These are phyloP conservation scores for Nicotiana sylvestris DNA, from an alignment of 257 asterid species.

Conservation along the genomic window DNA sequence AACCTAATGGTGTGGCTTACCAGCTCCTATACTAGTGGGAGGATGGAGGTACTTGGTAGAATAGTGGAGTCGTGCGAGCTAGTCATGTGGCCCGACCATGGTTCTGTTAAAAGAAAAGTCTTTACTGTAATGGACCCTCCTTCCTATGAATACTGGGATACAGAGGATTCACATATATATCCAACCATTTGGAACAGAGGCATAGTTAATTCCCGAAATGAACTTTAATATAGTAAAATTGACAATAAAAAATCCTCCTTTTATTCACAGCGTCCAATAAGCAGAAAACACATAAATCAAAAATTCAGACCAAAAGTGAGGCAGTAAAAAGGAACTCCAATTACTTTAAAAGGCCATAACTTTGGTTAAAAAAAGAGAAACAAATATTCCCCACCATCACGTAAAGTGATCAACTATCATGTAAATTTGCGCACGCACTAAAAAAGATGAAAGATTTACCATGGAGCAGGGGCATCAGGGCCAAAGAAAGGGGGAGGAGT, in stretches of 20 bases:
- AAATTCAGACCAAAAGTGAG: not conserved
- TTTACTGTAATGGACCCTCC: not conserved
- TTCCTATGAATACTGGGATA: not conserved
- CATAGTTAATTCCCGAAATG: not conserved
- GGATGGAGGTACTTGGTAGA: not conserved
- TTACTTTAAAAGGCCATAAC: not conserved
- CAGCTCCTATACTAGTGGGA: not conserved
- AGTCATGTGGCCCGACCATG: not conserved
- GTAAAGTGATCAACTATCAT: not conserved
- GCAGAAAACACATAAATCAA: not conserved
- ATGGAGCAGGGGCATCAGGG: slow-evolving; percentile 48
- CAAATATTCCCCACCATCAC: not conserved
- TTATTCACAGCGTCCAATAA: not conserved
- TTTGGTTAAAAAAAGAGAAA: not conserved
- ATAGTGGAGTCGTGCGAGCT: not conserved
- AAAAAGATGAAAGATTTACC: slow-evolving; percentile 33
- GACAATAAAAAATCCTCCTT: not conserved
- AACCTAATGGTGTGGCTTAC: not conserved
- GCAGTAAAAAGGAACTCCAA: not conserved
- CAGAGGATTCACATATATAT: not conserved
- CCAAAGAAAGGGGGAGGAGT: slow-evolving; percentile 21
- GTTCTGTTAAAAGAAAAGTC: not conserved
- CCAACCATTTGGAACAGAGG: not conserved
- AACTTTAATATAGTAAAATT: not conserved
- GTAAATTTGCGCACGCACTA: not conserved